Percentiles rank a stretch among this genome's conserved stretches.
These are phyloP conservation scores for Zea luxurians DNA, from an alignment of 176 grass and related monocot species.

Conservation along the genomic window DNA sequence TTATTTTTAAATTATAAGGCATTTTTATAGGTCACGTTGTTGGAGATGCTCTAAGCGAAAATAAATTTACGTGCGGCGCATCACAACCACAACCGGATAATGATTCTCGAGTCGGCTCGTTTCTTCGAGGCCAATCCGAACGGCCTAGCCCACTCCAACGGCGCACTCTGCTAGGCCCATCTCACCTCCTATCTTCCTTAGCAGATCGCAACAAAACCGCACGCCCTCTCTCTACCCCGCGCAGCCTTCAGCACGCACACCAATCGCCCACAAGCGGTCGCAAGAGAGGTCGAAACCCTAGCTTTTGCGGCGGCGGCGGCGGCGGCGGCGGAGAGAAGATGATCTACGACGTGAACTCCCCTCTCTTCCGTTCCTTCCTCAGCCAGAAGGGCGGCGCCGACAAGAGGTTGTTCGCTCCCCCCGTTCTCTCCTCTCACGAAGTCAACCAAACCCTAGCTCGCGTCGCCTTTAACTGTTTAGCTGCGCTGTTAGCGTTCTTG, in stretches of 20 bases:
- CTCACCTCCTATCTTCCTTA: not conserved
- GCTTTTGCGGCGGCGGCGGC: constrained; percentile 30
- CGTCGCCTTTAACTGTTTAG: too few relatives aligned
- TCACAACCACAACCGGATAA: too few relatives aligned
- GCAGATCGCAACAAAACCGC: not conserved
- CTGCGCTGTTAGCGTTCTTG: not conserved
- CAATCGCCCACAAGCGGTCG: not conserved
- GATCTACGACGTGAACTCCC: constrained; percentile 77
- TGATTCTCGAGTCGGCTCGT: too few relatives aligned
- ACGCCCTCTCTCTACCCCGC: not conserved
- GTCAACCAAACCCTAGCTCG: not conserved
- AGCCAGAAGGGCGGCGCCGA: constrained; percentile 73
- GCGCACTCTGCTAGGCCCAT: not conserved
- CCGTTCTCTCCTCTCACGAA: not conserved
- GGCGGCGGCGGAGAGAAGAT: constrained; percentile 27
- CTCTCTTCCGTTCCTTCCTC: constrained; percentile 84
- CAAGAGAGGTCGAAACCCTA: constrained; percentile 44
- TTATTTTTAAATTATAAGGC: too few relatives aligned
- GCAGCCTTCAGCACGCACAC: not conserved
- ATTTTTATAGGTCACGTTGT: too few relatives aligned
- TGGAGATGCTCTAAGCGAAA: too few relatives aligned
- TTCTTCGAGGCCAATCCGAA: too few relatives aligned
- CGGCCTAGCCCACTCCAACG: not conserved
- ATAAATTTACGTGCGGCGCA: too few relatives aligned
- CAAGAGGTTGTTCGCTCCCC: constrained; percentile 35